Evolutionary conservation across 768 basidiomycete genomes (phyloP), one percentile per base, ranked within the genome.

Genomic region (Trametes cubensis): DNA sequence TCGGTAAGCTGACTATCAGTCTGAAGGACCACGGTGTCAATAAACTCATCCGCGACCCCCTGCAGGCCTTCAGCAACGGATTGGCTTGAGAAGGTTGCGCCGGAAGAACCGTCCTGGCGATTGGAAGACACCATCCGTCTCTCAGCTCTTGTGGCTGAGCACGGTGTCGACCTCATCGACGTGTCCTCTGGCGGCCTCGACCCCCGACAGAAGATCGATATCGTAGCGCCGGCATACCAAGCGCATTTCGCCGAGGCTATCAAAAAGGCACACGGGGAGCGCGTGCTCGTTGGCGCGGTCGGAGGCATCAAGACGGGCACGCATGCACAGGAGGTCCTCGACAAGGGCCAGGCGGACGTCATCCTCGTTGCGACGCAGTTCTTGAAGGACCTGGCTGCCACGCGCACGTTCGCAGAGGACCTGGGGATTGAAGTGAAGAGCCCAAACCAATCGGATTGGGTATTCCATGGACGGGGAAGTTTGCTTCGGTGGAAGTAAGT

Each of bases 131-230:
- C 86, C 3, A 81, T 82, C 28, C 75, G 79, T 34, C 76, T 93
- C 28, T 82, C 85, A 2, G 72, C 76, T 15, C 79, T 86, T 62
- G 79, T 93, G 15, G 78, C 78, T 18, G 79, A 82, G n/a, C 80
- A 84, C 48, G 90, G 90, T 8, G 81, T 93, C 47, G 92, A 93
- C 72, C 77, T 94, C 45, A 73, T 94, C 54, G 92, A 94, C 67
- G 81, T 90, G 42, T 88, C 87, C 7, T 79, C 81, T 0, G 90
- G 85, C 2, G 92, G 91, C 2, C 84, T 80, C 47, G 75, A 80
- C 58, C 70, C 78, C 1, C 67, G 71, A 39, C 84, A 85, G 60
- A 41, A 46, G 38, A 50, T 63, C 85, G 0, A 76, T 78, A n/a
- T 79, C 40, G 21, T 49, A n/a, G 30, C 38, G 21, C 39, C 60